Base-by-base conservation (phyloP, 176 grass and related monocot species). In the Thinopyrum elongatum region DNA sequence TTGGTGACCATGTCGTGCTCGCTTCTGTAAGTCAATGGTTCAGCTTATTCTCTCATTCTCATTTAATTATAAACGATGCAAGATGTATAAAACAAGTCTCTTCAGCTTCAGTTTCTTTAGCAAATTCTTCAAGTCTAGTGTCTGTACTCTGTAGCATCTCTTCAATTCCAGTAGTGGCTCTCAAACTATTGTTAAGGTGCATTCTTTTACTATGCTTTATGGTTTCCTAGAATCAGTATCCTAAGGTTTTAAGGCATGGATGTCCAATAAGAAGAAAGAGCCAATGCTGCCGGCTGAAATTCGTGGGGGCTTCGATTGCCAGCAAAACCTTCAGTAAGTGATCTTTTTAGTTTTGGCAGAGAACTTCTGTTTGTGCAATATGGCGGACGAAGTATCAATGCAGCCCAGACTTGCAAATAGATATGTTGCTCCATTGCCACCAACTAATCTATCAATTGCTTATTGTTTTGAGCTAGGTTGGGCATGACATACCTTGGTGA, bases 351-450 rank as follows among this genome's bases (percentile, higher is more conserved):
- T 9, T 31, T 46, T 76, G 30, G 7, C 28, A 7, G 21, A 47
- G 41, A 7, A 28, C 47, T 76, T 49, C 35, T 60, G 19, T 68
- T 85, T 76, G 22, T 85, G 47, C 27, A 80, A 66, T 10, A 14
- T 53, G 10, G 16, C 47, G 9, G 28, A n/a, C 49, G 28, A 4
- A 79, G 29, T 74, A 64, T 57, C 4, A 25, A 26, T 39, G 13
- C 12, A 80, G 26, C 26, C 31, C 16, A 59, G 58, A 69, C 55
- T 59, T 71, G 65, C 22, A 59, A 44, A 77, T 60, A 59, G 57
- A 39, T 17, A 14, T 68, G 22, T 33, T 81, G 70, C 27, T 89
- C 19, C 76, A 60, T 55, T 34, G 69, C 47, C 82, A 47, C 60
- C 60, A 29, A 81, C 17, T 58, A 46, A 14, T 62, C 44, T 13